Evolutionary conservation across 2,329 filamentous ascomycete species (phyloP).

Genomic region (Fusarium sulawesiense): DNA sequence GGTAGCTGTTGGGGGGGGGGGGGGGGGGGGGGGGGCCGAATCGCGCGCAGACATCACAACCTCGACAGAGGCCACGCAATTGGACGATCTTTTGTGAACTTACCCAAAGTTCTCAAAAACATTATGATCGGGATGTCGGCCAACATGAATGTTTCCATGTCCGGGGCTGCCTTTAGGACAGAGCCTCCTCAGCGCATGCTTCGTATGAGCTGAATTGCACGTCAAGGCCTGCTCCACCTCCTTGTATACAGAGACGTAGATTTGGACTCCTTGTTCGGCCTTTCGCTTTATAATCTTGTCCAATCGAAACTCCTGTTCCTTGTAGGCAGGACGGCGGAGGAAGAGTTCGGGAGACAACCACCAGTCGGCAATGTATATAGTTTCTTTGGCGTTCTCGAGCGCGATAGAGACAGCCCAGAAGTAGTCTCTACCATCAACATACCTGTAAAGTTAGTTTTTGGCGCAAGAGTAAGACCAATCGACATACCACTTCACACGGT

Average conservation of each 20-base stretch:
- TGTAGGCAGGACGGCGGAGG: constrained; percentile 83
- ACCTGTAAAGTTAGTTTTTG: not conserved
- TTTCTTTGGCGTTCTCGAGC: constrained; percentile 88
- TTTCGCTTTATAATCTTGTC: constrained; percentile 88
- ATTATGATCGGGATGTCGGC: constrained; percentile 96
- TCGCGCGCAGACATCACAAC: not conserved
- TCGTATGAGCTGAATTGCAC: constrained; percentile 93
- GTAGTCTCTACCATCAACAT: constrained; percentile 91
- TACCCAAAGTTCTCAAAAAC: constrained; percentile 86
- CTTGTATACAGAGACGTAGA: constrained; percentile 92
- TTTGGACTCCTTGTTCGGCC: constrained; percentile 93
- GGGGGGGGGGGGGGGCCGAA: too few species aligned
- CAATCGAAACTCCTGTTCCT: constrained; percentile 85
- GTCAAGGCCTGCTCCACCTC: constrained; percentile 85
- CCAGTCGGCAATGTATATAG: constrained; percentile 97
- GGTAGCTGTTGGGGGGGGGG: not conserved
- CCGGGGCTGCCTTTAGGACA: constrained; percentile 86
- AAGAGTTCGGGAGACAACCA: constrained; percentile 94
- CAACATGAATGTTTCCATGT: constrained; percentile 86
- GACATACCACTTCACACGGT: constrained; percentile 90
- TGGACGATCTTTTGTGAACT: too few species aligned
- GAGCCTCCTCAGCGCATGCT: constrained; percentile 68
- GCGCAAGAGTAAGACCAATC: not conserved
- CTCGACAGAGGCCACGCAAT: not conserved
- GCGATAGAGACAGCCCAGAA: constrained; percentile 93